Conservation (phyloP, 148 eudicot genomes). For the Rhododendron ferrugineum region DNA sequence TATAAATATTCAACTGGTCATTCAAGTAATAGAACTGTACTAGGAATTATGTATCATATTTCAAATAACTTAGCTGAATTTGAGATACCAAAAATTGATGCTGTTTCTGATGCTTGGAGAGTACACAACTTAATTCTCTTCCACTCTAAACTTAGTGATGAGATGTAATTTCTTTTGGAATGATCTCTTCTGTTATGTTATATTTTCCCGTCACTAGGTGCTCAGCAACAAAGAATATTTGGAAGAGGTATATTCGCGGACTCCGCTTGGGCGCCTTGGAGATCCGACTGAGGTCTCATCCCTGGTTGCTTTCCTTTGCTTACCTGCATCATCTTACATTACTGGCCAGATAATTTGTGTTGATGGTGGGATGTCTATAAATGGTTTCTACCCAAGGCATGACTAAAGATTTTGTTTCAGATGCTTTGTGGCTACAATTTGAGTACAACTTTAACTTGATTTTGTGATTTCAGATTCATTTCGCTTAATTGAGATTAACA, state of each 20-base stretch:
- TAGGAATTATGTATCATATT: not conserved
- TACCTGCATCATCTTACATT: constrained; percentile 57
- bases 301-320: constrained; percentile 53
- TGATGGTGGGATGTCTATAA: constrained; percentile 49
- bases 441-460: not conserved
- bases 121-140: not conserved
- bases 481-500: not conserved
- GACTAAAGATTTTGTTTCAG: not conserved
- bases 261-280: constrained; percentile 46
- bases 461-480: not conserved
- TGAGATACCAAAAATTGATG: not conserved
- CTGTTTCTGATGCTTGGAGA: not conserved
- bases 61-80: not conserved
- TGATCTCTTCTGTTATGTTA: constrained; percentile 4
- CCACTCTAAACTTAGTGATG: not conserved
- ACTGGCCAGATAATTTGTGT: constrained; percentile 56
- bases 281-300: constrained; percentile 47
- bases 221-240: constrained; percentile 31
- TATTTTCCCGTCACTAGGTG: constrained; percentile 21
- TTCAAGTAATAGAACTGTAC: not conserved
- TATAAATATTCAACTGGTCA: not conserved
- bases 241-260: constrained; percentile 26
- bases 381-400: constrained; percentile 27
- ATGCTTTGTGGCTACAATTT: not conserved
- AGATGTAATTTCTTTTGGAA: not conserved